A percentile compares a stretch with the other conserved stretches of the same genome.
phyloP scores from a whole-genome alignment of 306 rosid species.

The Cucurbita maxima region DNA sequence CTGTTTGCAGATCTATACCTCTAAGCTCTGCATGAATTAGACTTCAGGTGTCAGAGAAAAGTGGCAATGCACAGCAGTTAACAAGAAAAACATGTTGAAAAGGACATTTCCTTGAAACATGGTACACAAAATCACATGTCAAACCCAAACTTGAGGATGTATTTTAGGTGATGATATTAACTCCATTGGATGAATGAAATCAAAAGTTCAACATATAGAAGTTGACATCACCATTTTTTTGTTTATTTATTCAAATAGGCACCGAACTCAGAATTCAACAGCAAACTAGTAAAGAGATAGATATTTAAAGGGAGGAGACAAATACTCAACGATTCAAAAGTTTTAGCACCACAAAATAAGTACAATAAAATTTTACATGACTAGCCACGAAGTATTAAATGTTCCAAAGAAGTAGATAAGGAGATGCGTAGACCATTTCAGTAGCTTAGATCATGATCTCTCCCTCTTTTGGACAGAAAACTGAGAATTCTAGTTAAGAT shows the following conservation, averaged over 20 bases:
- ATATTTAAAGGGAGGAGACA: neutral
- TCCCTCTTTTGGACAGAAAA: neutral
- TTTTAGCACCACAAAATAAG: neutral
- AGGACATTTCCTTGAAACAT: neutral
- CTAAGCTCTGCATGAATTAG: constrained; percentile 40
- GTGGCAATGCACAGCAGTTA: neutral
- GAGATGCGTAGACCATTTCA: neutral
- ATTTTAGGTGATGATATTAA: neutral
- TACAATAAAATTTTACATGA: neutral
- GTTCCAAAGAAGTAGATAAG: neutral
- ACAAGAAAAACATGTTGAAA: neutral
- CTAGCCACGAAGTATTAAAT: neutral
- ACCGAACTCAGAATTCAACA: neutral
- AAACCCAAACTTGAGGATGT: neutral
- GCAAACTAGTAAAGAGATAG: neutral
- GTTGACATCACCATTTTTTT: neutral
- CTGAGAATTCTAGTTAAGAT: neutral
- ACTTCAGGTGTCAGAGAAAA: neutral
- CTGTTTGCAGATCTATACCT: constrained; percentile 72
- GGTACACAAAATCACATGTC: neutral
- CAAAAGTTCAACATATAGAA: neutral
- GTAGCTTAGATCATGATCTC: neutral
- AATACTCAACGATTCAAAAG: neutral
- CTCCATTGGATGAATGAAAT: neutral
- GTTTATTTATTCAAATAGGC: neutral